Percentiles rank a stretch among this genome's conserved stretches.
Evolutionary conservation across 441 rosid genomes (phyloP).

Genomic region (Theobroma grandiflorum): DNA sequence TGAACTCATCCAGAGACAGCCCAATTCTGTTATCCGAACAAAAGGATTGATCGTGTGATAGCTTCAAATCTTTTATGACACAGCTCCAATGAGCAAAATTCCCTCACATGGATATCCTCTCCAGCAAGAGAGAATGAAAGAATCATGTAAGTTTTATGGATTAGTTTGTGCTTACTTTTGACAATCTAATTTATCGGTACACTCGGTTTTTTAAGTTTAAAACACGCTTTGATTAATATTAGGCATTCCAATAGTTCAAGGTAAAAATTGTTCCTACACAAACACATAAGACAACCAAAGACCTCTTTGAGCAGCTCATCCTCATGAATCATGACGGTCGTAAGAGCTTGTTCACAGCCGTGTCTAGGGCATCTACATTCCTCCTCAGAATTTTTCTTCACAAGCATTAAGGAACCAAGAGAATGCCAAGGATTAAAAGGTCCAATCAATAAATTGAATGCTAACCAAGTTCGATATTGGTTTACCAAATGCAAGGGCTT

Average conservation of each 20-base stretch:
- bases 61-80: not conserved
- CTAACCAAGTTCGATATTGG: not conserved
- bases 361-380: slow-evolving; percentile 79
- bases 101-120: no score
- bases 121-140: not conserved
- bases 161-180: not conserved
- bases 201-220: not conserved
- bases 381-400: slow-evolving; percentile 78
- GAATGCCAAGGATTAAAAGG: not conserved
- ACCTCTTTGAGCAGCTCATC: not conserved
- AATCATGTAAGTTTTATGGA: not conserved
- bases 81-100: not conserved
- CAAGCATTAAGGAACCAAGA: slow-evolving; percentile 41
- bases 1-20: not conserved
- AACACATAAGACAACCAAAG: not conserved
- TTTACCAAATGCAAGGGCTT: not conserved
- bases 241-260: not conserved
- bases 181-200: not conserved
- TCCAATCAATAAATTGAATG: no score
- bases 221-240: not conserved
- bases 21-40: not conserved
- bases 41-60: not conserved
- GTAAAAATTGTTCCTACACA: not conserved
- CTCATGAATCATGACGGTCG: slow-evolving; percentile 51
- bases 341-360: slow-evolving; percentile 72